Conservation (phyloP, 495 filamentous ascomycete species). For the Penicillium arizonense region DNA sequence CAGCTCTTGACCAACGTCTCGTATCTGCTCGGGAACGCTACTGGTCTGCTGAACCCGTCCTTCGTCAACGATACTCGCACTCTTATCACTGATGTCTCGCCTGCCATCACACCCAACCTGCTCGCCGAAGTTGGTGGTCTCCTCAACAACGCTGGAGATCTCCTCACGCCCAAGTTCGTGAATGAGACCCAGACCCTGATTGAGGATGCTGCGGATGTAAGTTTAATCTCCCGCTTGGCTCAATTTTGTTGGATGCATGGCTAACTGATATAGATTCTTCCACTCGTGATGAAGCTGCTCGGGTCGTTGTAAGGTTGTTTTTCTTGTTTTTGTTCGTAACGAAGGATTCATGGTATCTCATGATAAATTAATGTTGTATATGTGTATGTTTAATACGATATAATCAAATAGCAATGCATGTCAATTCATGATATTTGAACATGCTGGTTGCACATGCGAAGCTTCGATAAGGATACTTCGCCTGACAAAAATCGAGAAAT, state of each 20-base stretch:
- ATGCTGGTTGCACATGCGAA: background rate
- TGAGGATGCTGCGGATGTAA: constrained; percentile 51
- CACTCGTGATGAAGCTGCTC: constrained; percentile 29
- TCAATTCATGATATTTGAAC: background rate
- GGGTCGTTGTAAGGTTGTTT: constrained; percentile 21
- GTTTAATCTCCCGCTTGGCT: constrained; percentile 9
- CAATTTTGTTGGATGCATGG: background rate
- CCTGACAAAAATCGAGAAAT: background rate
- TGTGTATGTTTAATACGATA: constrained; percentile 12
- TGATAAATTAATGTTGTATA: constrained; percentile 6
- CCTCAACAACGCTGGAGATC: constrained; percentile 34
- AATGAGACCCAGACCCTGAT: constrained; percentile 47
- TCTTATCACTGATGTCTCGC: constrained; percentile 38
- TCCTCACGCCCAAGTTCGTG: constrained; percentile 43
- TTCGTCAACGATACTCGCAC: constrained; percentile 44
- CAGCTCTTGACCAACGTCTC: constrained; percentile 19
- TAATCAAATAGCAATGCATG: constrained; percentile 4
- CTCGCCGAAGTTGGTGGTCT: constrained; percentile 32
- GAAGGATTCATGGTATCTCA: constrained; percentile 7
- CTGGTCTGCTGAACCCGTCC: constrained; percentile 33
- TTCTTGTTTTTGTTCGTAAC: background rate
- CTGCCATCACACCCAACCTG: constrained; percentile 34
- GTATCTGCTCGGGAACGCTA: constrained; percentile 33
- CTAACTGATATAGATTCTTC: constrained; percentile 27
- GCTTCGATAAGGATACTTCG: background rate